phyloP scores from a whole-genome alignment of 116 monocot species.

The Papilionanthe hybrid region DNA sequence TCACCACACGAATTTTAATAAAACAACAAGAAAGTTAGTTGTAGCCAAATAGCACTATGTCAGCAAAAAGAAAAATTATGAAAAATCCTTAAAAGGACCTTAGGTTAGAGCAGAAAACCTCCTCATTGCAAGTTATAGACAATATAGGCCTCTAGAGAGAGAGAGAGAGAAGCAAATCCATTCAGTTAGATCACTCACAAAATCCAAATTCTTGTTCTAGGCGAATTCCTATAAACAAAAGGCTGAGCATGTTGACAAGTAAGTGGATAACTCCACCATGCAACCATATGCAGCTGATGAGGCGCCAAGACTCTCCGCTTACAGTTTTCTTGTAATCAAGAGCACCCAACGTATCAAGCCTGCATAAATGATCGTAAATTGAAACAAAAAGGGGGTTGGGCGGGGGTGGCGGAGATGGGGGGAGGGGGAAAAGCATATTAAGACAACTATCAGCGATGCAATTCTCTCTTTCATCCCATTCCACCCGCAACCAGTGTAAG shows the following conservation, averaged over 20 bases:
- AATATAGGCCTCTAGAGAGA: not conserved
- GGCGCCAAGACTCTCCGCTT: conserved; percentile 21
- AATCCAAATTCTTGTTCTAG: conserved; percentile 33
- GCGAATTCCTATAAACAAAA: conserved; percentile 27
- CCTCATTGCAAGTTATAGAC: not conserved
- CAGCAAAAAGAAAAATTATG: no score
- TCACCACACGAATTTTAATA: no score
- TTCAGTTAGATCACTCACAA: conserved; percentile 7
- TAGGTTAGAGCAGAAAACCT: not conserved
- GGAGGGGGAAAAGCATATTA: no score
- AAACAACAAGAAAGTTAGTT: no score
- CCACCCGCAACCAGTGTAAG: not conserved
- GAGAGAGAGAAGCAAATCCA: not conserved
- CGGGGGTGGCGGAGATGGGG: no score
- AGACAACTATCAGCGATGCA: no score
- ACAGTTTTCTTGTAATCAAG: conserved; percentile 24
- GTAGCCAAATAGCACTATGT: no score
- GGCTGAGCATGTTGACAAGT: conserved; percentile 27
- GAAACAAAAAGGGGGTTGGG: no score
- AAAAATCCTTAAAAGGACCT: no score
- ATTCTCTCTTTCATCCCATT: not conserved
- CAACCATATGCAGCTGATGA: conserved; percentile 26
- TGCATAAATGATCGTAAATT: conserved; percentile 2
- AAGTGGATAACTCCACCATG: conserved; percentile 31
- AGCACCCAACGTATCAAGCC: conserved; percentile 27